Evolutionary conservation across 2,329 filamentous ascomycete genomes (phyloP).

Genomic region (Phyllosticta citriasiana): DNA sequence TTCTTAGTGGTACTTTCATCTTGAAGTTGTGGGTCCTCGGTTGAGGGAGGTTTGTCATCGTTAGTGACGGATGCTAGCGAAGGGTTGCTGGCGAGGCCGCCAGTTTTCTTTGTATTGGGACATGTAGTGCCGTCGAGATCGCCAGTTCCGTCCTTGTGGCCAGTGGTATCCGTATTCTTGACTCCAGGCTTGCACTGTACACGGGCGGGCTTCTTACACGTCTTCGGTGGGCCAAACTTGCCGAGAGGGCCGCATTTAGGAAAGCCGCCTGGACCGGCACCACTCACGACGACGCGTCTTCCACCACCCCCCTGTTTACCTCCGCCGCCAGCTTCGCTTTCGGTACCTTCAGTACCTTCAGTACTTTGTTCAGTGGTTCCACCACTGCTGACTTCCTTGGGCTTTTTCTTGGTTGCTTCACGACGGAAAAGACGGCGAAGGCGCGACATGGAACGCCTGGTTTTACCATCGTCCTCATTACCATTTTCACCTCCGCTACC

Average conservation of each 20-base stretch:
- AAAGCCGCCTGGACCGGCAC: too few species aligned
- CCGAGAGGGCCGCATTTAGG: background rate
- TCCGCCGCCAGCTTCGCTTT: too few species aligned
- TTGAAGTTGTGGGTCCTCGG: too few species aligned
- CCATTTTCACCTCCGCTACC: background rate
- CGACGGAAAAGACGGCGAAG: background rate
- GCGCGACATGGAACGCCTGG: background rate
- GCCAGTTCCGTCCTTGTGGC: background rate
- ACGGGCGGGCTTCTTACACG: background rate
- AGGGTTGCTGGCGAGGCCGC: too few species aligned
- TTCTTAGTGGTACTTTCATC: background rate
- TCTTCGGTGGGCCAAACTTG: background rate
- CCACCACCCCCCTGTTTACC: too few species aligned
- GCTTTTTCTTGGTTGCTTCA: background rate
- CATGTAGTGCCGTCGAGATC: background rate
- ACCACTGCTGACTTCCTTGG: background rate
- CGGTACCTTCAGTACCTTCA: too few species aligned
- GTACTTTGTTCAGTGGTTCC: too few species aligned
- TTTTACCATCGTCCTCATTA: background rate
- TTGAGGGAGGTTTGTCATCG: too few species aligned
- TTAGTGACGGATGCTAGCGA: too few species aligned
- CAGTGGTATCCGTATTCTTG: background rate
- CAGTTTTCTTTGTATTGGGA: background rate
- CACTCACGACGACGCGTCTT: background rate
- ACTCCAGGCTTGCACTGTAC: background rate